Conservation (phyloP, 2,329 filamentous ascomycete genomes). For the Botrytis fragariae region DNA sequence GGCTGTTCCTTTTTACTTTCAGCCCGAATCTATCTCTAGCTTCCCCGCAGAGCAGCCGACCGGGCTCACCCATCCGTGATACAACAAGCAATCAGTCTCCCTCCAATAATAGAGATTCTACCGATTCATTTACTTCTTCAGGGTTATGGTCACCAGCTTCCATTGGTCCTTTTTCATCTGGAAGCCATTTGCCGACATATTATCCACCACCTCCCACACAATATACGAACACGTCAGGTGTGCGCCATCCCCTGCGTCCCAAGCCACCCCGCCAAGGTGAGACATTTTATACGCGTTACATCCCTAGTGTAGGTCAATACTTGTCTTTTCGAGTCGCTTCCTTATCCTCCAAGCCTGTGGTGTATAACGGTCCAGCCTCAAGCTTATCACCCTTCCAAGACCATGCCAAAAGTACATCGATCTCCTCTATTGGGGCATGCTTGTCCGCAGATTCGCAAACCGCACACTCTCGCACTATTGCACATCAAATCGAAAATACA, state of each 20-base stretch:
- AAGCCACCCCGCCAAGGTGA: slow-evolving; percentile 90
- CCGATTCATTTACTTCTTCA: slow-evolving; percentile 43
- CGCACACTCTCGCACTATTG: slow-evolving; percentile 45
- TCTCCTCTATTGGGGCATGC: slow-evolving; percentile 36
- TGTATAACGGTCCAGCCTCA: slow-evolving; percentile 58
- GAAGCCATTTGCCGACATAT: slow-evolving; percentile 84
- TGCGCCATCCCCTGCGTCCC: slow-evolving; percentile 81
- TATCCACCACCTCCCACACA: slow-evolving; percentile 81
- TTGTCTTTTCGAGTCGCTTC: slow-evolving; percentile 86
- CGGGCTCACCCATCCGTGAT: slow-evolving; percentile 49
- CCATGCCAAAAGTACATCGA: slow-evolving; percentile 32
- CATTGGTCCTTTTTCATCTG: slow-evolving; percentile 72
- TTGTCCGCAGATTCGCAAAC: slow-evolving; percentile 41
- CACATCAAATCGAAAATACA: slow-evolving; percentile 29
- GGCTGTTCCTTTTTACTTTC: slow-evolving; percentile 84
- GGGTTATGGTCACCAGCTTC: slow-evolving; percentile 42
- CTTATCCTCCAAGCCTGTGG: slow-evolving; percentile 59
- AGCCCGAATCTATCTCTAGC: slow-evolving; percentile 52
- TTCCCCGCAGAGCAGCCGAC: slow-evolving; percentile 54
- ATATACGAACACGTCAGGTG: slow-evolving; percentile 73
- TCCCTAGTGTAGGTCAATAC: slow-evolving; percentile 79
- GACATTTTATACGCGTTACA: slow-evolving; percentile 83
- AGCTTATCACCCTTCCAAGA: slow-evolving; percentile 29
- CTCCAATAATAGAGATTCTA: slow-evolving; percentile 33
- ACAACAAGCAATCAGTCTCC: slow-evolving; percentile 39